Percentiles rank a stretch among this genome's conserved stretches.
These are phyloP conservation scores for Schwanniomyces vanrijiae DNA, from an alignment of 805 yeast genomes.

Conservation along the genomic window DNA sequence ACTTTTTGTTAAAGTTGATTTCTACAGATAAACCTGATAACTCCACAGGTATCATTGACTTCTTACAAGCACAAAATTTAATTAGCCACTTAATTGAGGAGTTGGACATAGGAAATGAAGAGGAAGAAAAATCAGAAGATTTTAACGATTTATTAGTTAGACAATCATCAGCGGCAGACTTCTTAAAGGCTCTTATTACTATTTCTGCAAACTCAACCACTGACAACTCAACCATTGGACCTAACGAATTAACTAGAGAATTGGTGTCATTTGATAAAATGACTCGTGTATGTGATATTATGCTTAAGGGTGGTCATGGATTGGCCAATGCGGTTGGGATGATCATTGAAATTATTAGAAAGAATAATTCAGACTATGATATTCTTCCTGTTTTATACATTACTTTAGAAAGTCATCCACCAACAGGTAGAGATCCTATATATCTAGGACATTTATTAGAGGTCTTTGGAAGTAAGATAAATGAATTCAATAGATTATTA, in stretches of 20 bases:
- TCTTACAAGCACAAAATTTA: conserved; percentile 40
- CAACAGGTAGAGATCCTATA: conserved; percentile 48
- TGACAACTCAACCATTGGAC: conserved; percentile 46
- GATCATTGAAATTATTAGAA: conserved; percentile 45
- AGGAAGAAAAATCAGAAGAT: conserved; percentile 10
- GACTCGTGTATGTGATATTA: conserved; percentile 34
- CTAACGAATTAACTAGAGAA: conserved; percentile 46
- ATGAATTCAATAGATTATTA: conserved; percentile 36
- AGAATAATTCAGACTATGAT: conserved; percentile 47
- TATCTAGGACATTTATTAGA: conserved; percentile 43
- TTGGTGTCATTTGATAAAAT: conserved; percentile 39
- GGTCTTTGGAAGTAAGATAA: conserved; percentile 39
- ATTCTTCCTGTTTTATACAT: conserved; percentile 45
- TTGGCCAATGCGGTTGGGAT: conserved; percentile 51
- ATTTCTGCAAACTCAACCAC: conserved; percentile 47
- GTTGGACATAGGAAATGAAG: conserved; percentile 21
- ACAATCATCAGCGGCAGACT: conserved; percentile 46
- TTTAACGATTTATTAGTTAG: conserved; percentile 23
- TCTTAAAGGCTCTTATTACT: conserved; percentile 45
- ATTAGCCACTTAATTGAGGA: conserved; percentile 35
- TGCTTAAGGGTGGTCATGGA: conserved; percentile 48
- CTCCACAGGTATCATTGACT: conserved; percentile 46
- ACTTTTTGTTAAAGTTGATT: conserved; percentile 41
- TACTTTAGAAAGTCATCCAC: conserved; percentile 46
- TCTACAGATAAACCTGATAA: conserved; percentile 49